Conservation (phyloP, 352 stramenopile species). For the Phytophthora idaei region DNA sequence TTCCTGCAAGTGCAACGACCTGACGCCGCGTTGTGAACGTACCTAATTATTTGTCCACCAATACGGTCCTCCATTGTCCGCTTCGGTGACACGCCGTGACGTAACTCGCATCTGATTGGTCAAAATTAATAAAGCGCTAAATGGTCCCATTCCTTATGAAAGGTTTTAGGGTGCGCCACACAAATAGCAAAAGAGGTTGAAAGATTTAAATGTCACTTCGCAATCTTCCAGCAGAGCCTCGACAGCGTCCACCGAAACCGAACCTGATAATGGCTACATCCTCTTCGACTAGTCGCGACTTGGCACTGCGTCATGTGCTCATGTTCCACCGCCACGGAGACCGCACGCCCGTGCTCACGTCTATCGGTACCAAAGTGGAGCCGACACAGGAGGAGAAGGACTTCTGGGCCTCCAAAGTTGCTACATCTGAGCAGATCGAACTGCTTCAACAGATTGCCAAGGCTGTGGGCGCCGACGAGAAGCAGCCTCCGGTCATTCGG, state of each 20-base stretch:
- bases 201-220: conserved; percentile 12
- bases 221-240: conserved; percentile 27
- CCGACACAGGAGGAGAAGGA: conserved; percentile 59
- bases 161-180: too few relatives aligned
- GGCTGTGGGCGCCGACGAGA: conserved; percentile 51
- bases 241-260: conserved; percentile 6
- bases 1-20: conserved; percentile 48
- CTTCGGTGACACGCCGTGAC: conserved; percentile 10
- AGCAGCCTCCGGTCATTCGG: conserved; percentile 48
- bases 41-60: conserved; percentile 4
- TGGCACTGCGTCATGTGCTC: conserved; percentile 73
- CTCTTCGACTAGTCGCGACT: conserved; percentile 25
- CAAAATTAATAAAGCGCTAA: background rate
- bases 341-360: conserved; percentile 71
- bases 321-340: conserved; percentile 86
- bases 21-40: conserved; percentile 12
- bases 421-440: conserved; percentile 55
- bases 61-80: conserved; percentile 15
- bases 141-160: too few relatives aligned
- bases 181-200: too few relatives aligned
- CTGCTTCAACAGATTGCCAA: conserved; percentile 52
- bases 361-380: conserved; percentile 55
- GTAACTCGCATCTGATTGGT: conserved; percentile 24
- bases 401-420: conserved; percentile 68
- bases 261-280: conserved; percentile 30